A percentile compares a stretch with the other conserved stretches of the same genome.
Evolutionary conservation across 179 eudicot genomes (phyloP).

Genomic region (Beta corolliflora): DNA sequence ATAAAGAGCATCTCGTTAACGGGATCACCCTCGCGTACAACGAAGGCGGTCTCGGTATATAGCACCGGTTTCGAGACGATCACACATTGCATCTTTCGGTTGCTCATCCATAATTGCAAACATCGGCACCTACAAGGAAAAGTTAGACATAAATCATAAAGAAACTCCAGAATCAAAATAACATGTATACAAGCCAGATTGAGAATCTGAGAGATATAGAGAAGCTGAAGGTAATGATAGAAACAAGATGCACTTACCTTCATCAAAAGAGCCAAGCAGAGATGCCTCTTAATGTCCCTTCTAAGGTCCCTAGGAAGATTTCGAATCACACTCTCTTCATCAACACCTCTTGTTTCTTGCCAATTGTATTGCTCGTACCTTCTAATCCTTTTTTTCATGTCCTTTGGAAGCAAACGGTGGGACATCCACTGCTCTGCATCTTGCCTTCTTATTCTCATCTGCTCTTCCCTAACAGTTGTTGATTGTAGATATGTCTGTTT

Average conservation of each 20-base stretch:
- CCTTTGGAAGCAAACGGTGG: constrained; percentile 56
- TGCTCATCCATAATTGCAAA: constrained; percentile 69
- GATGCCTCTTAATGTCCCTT: constrained; percentile 64
- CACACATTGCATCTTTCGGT: constrained; percentile 67
- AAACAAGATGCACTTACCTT: constrained; percentile 38
- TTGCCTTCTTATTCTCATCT: constrained; percentile 59
- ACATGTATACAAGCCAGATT: not conserved
- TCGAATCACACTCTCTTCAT: constrained; percentile 53
- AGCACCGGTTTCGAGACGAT: constrained; percentile 65
- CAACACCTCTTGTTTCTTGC: constrained; percentile 67
- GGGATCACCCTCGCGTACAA: constrained; percentile 76
- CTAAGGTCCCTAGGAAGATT: constrained; percentile 60
- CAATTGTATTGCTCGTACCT: constrained; percentile 67
- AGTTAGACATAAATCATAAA: not conserved
- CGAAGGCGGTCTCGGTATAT: constrained; percentile 53
- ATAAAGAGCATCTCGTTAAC: constrained; percentile 75
- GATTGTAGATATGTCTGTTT: constrained; percentile 63
- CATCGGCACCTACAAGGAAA: constrained; percentile 57
- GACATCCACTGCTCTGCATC: constrained; percentile 76
- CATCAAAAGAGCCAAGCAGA: constrained; percentile 54
- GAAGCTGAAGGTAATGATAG: not conserved
- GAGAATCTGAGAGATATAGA: not conserved
- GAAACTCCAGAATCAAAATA: not conserved
- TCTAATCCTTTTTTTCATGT: constrained; percentile 49
- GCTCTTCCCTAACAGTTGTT: constrained; percentile 52